Percentiles rank a stretch among this genome's conserved stretches.
These are phyloP conservation scores for Ceratocystis huliohia DNA, from an alignment of 2,329 filamentous ascomycete genomes.

Conservation along the genomic window DNA sequence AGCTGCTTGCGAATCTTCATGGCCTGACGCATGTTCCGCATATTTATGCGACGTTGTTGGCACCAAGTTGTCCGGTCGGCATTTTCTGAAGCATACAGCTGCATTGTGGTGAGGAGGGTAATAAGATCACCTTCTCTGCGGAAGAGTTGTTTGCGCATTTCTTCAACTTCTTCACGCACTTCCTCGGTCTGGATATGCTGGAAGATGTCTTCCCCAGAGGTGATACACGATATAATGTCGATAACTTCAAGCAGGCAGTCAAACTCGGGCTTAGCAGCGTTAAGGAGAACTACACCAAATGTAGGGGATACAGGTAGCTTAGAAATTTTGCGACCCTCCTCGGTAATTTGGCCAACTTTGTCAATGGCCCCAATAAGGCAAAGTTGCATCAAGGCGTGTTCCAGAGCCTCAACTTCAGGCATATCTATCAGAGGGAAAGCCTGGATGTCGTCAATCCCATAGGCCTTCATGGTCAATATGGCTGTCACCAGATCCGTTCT, in stretches of 20 bases:
- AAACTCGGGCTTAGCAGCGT: slow-evolving; percentile 55
- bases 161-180: slow-evolving; percentile 40
- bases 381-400: slow-evolving; percentile 70
- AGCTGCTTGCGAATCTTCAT: slow-evolving; percentile 50
- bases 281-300: slow-evolving; percentile 69
- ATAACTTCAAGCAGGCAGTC: slow-evolving; percentile 72
- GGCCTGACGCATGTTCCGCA: slow-evolving; percentile 49
- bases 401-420: slow-evolving; percentile 63
- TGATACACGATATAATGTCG: slow-evolving; percentile 61
- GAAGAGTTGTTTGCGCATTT: slow-evolving; percentile 42
- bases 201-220: slow-evolving; percentile 51
- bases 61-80: slow-evolving; percentile 46
- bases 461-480: slow-evolving; percentile 83
- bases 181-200: slow-evolving; percentile 47
- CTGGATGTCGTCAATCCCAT: slow-evolving; percentile 69
- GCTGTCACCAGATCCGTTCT: slow-evolving; percentile 79
- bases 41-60: slow-evolving; percentile 42
- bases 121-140: slow-evolving; percentile 53
- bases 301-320: slow-evolving; percentile 71
- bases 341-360: slow-evolving; percentile 59
- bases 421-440: slow-evolving; percentile 75
- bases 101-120: slow-evolving; percentile 51
- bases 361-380: slow-evolving; percentile 65
- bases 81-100: slow-evolving; percentile 46
- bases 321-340: slow-evolving; percentile 63